Percentiles rank a stretch among this genome's conserved stretches.
phyloP scores from a whole-genome alignment of 2,329 filamentous ascomycete genomes.

The Penicillium digitatum region DNA sequence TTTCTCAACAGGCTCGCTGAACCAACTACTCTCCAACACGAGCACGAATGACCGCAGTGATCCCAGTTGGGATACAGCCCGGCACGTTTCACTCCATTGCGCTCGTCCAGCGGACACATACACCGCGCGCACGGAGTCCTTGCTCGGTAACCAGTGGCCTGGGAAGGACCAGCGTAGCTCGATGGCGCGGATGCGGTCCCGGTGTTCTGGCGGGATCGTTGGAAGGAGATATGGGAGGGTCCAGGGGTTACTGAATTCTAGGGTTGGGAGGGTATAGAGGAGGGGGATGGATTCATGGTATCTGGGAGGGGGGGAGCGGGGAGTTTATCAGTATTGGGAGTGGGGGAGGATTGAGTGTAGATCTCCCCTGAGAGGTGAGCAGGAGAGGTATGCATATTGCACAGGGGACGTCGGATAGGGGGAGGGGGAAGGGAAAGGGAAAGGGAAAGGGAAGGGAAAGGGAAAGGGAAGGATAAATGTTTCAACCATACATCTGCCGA shows the following conservation, averaged over 20 bases:
- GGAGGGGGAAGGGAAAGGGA: background rate
- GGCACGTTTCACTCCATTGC: constrained; percentile 39
- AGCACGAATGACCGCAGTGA: constrained; percentile 31
- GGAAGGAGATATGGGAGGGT: constrained; percentile 37
- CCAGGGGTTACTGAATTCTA: constrained; percentile 42
- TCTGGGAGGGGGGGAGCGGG: no score
- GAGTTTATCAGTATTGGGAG: background rate
- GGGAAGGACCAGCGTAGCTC: constrained; percentile 41
- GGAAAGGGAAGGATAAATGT: background rate
- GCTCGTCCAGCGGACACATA: constrained; percentile 37
- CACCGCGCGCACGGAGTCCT: constrained; percentile 38
- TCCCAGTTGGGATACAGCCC: constrained; percentile 23
- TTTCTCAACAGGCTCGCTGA: constrained; percentile 36
- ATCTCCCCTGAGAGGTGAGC: no score
- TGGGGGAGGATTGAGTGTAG: no score
- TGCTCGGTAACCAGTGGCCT: constrained; percentile 40
- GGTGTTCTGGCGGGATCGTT: constrained; percentile 30
- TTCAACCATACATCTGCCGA: constrained; percentile 34
- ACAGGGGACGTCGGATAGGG: background rate
- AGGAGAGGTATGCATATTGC: background rate
- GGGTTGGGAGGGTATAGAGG: constrained; percentile 35
- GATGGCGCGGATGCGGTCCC: constrained; percentile 31
- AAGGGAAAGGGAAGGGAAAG: background rate
- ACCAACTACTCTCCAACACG: constrained; percentile 35
- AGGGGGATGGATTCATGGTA: constrained; percentile 36